Conservation (phyloP, 2,329 filamentous ascomycete genomes). For the Ophiocordyceps camponoti-leonardi region DNA sequence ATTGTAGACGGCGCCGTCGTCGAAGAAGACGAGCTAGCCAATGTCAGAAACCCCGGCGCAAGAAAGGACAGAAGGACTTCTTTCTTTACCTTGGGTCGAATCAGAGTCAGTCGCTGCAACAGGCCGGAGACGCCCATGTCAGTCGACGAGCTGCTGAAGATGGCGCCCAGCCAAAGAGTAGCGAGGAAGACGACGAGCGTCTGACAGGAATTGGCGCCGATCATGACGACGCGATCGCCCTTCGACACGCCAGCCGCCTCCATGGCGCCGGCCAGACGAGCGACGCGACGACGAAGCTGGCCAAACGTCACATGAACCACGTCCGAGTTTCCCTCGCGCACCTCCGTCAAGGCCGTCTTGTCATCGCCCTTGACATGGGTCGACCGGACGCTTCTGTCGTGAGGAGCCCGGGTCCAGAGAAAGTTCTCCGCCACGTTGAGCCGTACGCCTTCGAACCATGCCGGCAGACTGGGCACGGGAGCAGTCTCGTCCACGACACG, state of each 20-base stretch:
- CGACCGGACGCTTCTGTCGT: conserved; percentile 24
- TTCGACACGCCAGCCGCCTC: conserved; percentile 44
- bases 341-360: conserved; percentile 54
- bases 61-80: not conserved
- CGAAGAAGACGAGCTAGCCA: conserved; percentile 55
- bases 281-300: conserved; percentile 43
- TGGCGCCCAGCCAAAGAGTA: conserved; percentile 48
- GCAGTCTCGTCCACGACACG: conserved; percentile 50
- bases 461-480: conserved; percentile 53
- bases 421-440: conserved; percentile 73
- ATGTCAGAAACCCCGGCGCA: no score
- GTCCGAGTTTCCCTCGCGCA: conserved; percentile 46
- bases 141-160: conserved; percentile 63
- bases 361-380: conserved; percentile 51
- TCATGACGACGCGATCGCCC: conserved; percentile 60
- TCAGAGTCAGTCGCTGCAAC: conserved; percentile 56
- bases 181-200: conserved; percentile 58
- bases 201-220: conserved; percentile 59
- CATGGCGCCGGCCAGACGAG: conserved; percentile 46
- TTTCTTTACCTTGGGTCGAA: conserved; percentile 43
- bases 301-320: conserved; percentile 47
- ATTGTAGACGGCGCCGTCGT: conserved; percentile 67
- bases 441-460: conserved; percentile 59
- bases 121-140: conserved; percentile 73
- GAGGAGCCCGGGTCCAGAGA: conserved; percentile 37